A percentile compares a stretch with the other conserved stretches of the same genome.
Evolutionary conservation across 2,329 filamentous ascomycete genomes (phyloP).

Genomic region (Cordyceps cicadae): DNA sequence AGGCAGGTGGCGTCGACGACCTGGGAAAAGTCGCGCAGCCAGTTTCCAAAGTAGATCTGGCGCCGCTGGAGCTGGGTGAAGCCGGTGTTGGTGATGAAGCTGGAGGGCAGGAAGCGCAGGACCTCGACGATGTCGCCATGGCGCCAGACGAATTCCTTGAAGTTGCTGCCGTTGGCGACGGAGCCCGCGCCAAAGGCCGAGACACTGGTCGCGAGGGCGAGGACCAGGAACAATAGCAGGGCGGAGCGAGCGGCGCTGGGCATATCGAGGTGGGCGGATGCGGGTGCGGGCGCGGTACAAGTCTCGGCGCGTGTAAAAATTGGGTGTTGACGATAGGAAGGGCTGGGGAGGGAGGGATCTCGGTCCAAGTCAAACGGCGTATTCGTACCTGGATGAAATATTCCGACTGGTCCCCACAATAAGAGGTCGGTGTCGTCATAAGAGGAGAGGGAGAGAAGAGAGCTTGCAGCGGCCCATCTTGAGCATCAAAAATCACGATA

Average conservation of each 20-base stretch:
- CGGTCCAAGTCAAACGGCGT: too few species aligned
- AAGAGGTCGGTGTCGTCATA: too few species aligned
- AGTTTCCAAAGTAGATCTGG: slow-evolving; percentile 29
- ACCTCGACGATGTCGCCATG: slow-evolving; percentile 33
- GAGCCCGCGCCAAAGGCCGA: slow-evolving; percentile 32
- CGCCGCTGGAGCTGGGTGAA: slow-evolving; percentile 31
- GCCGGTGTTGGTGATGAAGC: slow-evolving; percentile 29
- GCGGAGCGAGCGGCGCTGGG: neutral
- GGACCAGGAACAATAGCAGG: slow-evolving; percentile 16
- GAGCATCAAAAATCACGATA: too few species aligned
- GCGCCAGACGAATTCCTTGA: slow-evolving; percentile 34
- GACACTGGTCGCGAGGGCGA: slow-evolving; percentile 22
- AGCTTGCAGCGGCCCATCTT: too few species aligned
- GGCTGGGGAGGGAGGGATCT: neutral
- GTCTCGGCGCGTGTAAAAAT: neutral
- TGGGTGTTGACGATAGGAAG: neutral
- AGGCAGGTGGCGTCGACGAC: slow-evolving; percentile 55
- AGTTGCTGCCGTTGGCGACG: slow-evolving; percentile 28
- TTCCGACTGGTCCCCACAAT: neutral
- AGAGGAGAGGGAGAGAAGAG: too few species aligned
- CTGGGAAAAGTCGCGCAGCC: slow-evolving; percentile 66
- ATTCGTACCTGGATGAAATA: neutral
- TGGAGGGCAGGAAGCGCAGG: slow-evolving; percentile 27
- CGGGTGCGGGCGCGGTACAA: neutral
- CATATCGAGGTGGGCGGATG: neutral